These are phyloP conservation scores for Scedosporium aurantiacum DNA, from an alignment of 2,329 filamentous ascomycete species.

Conservation along the genomic window DNA sequence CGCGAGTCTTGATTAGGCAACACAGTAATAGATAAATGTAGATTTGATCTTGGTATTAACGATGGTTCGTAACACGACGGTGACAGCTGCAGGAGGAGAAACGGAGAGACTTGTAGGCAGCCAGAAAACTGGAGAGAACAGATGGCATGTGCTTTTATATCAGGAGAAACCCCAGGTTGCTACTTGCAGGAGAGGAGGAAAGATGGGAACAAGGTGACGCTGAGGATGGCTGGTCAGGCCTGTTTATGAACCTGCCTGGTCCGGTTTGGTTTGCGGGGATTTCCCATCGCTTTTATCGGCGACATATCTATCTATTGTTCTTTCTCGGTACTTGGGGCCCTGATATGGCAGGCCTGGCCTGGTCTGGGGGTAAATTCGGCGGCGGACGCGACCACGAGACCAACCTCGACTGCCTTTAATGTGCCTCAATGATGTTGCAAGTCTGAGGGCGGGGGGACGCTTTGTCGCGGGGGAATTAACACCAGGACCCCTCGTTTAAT, in stretches of 20 bases:
- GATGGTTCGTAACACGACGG: no score
- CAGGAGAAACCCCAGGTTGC: no score
- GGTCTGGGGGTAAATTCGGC: neutral
- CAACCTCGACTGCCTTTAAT: neutral
- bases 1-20: no score
- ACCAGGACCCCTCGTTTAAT: neutral
- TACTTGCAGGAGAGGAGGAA: neutral
- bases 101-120: no score
- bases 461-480: no score
- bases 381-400: neutral
- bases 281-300: neutral
- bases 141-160: no score
- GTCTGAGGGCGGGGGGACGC: no score
- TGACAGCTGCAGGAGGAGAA: no score
- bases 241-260: neutral
- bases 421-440: neutral
- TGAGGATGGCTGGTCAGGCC: neutral
- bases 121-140: no score
- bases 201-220: neutral
- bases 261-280: neutral
- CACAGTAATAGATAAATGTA: no score
- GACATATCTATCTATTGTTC: neutral
- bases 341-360: neutral
- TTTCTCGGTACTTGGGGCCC: neutral
- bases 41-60: no score